Conservation (phyloP, 306 rosid species). For the Glycyrrhiza uralensis region DNA sequence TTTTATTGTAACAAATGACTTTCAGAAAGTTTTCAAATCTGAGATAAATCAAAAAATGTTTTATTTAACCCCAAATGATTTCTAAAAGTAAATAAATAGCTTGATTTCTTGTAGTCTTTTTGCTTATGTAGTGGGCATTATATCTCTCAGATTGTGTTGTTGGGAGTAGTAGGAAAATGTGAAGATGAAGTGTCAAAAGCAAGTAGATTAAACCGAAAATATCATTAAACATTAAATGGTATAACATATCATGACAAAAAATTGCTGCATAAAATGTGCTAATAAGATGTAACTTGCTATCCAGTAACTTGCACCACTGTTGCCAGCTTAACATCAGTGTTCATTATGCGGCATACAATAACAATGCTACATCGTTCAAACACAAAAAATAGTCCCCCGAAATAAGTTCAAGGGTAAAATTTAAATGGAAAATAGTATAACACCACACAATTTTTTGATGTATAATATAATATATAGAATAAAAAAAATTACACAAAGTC, state of each 20-base stretch:
- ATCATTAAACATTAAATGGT: neutral
- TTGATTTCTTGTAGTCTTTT: neutral
- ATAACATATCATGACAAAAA: neutral
- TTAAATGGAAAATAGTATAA: too few species aligned
- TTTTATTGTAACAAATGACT: neutral
- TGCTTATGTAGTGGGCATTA: neutral
- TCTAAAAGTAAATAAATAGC: neutral
- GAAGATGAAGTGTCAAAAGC: neutral
- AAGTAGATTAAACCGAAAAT: neutral
- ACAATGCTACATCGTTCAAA: neutral
- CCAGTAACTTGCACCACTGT: neutral
- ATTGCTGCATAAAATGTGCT: neutral
- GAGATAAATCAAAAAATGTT: too few species aligned
- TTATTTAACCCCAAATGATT: neutral
- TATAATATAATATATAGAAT: too few species aligned
- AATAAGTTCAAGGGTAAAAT: too few species aligned
- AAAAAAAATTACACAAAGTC: too few species aligned
- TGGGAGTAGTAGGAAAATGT: too few species aligned
- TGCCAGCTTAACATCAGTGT: neutral
- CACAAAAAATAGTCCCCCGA: neutral
- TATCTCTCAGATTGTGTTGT: neutral
- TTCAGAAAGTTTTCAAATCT: neutral
- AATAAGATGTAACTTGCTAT: neutral
- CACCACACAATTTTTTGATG: too few species aligned
- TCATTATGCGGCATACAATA: neutral